Evolutionary conservation across 345 rosid genomes (phyloP).

Genomic region (Microcos paniculata): DNA sequence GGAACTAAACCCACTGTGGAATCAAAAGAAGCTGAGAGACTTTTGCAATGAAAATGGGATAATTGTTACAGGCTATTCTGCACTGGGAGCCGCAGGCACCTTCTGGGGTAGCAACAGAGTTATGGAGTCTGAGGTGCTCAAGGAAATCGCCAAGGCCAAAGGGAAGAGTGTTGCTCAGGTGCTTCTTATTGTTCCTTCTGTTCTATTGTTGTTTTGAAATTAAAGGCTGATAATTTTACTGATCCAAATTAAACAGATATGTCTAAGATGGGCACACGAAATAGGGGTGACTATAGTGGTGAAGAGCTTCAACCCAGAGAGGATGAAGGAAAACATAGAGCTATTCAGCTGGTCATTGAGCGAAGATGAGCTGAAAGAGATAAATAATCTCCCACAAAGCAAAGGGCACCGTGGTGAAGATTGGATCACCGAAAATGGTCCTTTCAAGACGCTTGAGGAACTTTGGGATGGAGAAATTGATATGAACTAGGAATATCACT

Average conservation of each 20-base stretch:
- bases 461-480: background rate
- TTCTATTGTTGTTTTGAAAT: too few species aligned
- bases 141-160: conserved; percentile 58
- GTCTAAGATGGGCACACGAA: background rate
- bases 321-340: background rate
- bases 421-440: background rate
- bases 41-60: conserved; percentile 56
- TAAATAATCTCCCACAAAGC: background rate
- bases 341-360: background rate
- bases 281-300: background rate
- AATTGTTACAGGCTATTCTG: conserved; percentile 53
- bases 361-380: background rate
- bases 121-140: conserved; percentile 55
- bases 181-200: too few species aligned
- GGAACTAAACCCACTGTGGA: conserved; percentile 71
- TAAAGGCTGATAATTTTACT: too few species aligned
- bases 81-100: conserved; percentile 64
- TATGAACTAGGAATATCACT: too few species aligned
- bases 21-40: conserved; percentile 62
- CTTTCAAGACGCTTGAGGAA: background rate
- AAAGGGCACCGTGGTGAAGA: background rate
- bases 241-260: background rate
- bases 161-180: conserved; percentile 81
- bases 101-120: conserved; percentile 67
- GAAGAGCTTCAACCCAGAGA: background rate